A percentile compares a stretch with the other conserved stretches of the same genome.
Conservation (phyloP, 257 asterid genomes). For the Primulina huaijiensis region DNA sequence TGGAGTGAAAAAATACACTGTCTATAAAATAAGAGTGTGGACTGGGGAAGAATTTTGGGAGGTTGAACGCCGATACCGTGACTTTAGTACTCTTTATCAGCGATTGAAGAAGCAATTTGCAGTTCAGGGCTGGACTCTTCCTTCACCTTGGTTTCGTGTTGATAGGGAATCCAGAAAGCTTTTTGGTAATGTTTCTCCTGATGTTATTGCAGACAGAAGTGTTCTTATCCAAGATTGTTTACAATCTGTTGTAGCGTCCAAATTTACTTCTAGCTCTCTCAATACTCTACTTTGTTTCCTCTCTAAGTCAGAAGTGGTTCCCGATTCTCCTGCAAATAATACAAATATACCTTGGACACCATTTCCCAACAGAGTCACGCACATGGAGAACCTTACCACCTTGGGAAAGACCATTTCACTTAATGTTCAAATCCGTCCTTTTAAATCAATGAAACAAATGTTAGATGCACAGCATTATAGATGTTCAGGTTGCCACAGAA, state of each 20-base stretch:
- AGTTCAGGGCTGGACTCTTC: constrained; percentile 70
- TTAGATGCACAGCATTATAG: constrained; percentile 76
- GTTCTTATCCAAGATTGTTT: constrained; percentile 86
- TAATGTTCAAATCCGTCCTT: constrained; percentile 52
- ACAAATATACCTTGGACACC: constrained; percentile 32
- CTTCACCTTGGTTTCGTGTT: constrained; percentile 74
- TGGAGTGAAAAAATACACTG: constrained; percentile 76
- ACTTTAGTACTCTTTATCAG: constrained; percentile 60
- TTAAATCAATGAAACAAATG: constrained; percentile 67
- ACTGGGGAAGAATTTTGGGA: constrained; percentile 74
- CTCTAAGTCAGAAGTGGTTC: constrained; percentile 50
- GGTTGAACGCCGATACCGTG: constrained; percentile 86
- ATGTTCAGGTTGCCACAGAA: constrained; percentile 85
- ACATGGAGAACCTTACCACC: constrained; percentile 32
- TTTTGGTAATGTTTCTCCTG: constrained; percentile 78
- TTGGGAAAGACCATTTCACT: constrained; percentile 88
- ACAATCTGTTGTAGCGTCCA: constrained; percentile 55
- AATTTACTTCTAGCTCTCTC: constrained; percentile 40
- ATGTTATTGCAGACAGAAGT: constrained; percentile 71
- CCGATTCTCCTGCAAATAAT: constrained; percentile 45
- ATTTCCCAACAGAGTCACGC: constrained; percentile 29
- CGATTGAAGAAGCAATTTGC: constrained; percentile 61
- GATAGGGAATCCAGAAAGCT: constrained; percentile 80
- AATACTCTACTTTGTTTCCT: constrained; percentile 58
- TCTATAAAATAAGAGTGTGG: constrained; percentile 68